Percentiles rank a stretch among this genome's conserved stretches.
Conservation (phyloP, 345 rosid genomes). For the Populus tremula region DNA sequence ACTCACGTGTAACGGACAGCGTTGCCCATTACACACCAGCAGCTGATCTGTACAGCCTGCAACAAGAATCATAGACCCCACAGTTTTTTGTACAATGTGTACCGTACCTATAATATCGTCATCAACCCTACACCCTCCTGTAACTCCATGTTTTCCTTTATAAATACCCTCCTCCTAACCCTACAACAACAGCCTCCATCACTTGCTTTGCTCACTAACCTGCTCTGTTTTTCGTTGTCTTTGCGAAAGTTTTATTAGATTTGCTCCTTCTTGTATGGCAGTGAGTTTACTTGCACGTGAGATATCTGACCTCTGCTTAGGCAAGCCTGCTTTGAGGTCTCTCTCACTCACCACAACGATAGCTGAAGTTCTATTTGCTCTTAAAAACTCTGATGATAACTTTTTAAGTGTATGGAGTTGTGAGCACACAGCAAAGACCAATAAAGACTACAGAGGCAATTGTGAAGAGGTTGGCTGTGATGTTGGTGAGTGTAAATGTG, state of each 20-base stretch:
- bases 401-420: constrained; percentile 80
- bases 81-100: background rate
- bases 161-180: background rate
- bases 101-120: constrained; percentile 12
- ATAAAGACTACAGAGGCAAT: background rate
- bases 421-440: constrained; percentile 29
- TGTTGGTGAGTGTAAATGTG: constrained; percentile 48
- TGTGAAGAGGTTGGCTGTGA: background rate
- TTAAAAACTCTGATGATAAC: constrained; percentile 56
- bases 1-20: background rate
- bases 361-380: constrained; percentile 51
- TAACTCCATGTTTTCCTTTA: background rate
- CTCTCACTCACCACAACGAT: constrained; percentile 55
- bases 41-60: background rate
- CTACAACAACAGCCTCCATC: background rate
- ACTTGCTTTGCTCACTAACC: background rate
- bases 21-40: background rate
- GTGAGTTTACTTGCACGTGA: constrained; percentile 52
- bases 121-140: background rate
- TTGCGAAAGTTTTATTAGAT: background rate
- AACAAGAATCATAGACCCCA: constrained; percentile 19
- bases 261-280: constrained; percentile 57
- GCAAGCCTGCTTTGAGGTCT: constrained; percentile 78
- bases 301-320: constrained; percentile 89
- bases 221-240: background rate